Base-by-base conservation (phyloP, 1,284 basidiomycete genomes). In the Ganoderma lingzhi region DNA sequence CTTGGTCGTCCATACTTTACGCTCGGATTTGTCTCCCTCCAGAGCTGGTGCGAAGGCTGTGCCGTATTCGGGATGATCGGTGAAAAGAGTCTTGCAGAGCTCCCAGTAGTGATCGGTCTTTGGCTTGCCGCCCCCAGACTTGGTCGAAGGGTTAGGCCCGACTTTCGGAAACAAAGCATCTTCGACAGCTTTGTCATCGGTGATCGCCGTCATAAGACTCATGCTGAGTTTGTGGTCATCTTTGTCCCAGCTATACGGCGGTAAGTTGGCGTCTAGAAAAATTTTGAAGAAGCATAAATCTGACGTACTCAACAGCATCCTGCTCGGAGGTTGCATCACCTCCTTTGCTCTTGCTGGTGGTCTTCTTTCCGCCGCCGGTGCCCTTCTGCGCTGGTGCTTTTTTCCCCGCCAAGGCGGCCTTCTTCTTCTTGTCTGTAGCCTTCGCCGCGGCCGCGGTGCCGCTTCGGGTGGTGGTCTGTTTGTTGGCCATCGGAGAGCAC, bases 101-200 rank as follows among this genome's bases (percentile, higher is more conserved):
- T 48, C 45, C 45, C 45, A 48, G 45, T 48, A 48, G 45, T 48
- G 45, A 8, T 48, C 45, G 19, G 45, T 48, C n/a, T 48, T 48
- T 12, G 45, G 45, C 6, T 48, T 48, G 2, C 45, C 45, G 2
- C 45, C 19, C 2, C 45, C 45, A 4, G 45, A 2, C 45, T 48
- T 48, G 5, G 45, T 48, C 19, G 45, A 48, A 1, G 45, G 45
- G 15, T 48, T 48, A 6, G 45, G 45, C 1, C 45, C 45, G 6
- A 48, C 45, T 48, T 48, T 48, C 6, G 45, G 45, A n/a, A 48
- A 48, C 45, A 48, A 48, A 6, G 19, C 45, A 6, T 48, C 45
- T 48, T 48, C 5, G 19, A 48, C 15, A 23, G n/a, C 15, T 14
- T 48, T 48, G 19, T 48, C 45, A 23, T 48, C 45, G 19, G 45